phyloP scores from a whole-genome alignment of 2,329 filamentous ascomycete genomes.

The Neofusicoccum kwambonambiense region DNA sequence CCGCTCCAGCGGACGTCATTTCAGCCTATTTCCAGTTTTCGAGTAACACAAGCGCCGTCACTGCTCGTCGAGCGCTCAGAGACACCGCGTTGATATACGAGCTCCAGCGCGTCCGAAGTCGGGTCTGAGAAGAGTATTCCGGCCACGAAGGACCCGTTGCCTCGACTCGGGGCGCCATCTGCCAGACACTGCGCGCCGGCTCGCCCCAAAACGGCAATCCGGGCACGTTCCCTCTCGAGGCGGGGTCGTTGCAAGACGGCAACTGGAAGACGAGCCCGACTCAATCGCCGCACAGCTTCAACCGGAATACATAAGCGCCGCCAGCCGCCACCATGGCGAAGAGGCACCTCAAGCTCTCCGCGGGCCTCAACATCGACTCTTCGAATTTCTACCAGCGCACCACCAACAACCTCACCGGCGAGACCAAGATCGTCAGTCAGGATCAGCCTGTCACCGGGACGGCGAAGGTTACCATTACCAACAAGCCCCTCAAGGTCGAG shows the following conservation, averaged over 20 bases:
- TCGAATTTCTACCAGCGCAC: constrained; percentile 17
- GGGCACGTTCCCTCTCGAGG: constrained; percentile 5
- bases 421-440: constrained; percentile 35
- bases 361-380: constrained; percentile 15
- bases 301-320: constrained; percentile 15
- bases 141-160: neutral
- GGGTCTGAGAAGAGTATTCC: constrained; percentile 10
- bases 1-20: neutral
- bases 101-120: neutral
- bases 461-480: constrained; percentile 33
- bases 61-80: neutral
- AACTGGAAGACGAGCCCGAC: constrained; percentile 1
- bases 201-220: constrained; percentile 14
- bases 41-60: neutral
- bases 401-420: constrained; percentile 23
- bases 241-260: constrained; percentile 6
- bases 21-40: neutral
- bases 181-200: neutral
- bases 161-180: constrained; percentile 3
- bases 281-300: constrained; percentile 5
- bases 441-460: constrained; percentile 34
- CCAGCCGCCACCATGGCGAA: constrained; percentile 17
- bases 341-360: constrained; percentile 18
- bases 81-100: neutral
- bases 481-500: constrained; percentile 35